phyloP scores from a whole-genome alignment of 192 early-diverging fungal genomes.

The Backusella macrospora region DNA sequence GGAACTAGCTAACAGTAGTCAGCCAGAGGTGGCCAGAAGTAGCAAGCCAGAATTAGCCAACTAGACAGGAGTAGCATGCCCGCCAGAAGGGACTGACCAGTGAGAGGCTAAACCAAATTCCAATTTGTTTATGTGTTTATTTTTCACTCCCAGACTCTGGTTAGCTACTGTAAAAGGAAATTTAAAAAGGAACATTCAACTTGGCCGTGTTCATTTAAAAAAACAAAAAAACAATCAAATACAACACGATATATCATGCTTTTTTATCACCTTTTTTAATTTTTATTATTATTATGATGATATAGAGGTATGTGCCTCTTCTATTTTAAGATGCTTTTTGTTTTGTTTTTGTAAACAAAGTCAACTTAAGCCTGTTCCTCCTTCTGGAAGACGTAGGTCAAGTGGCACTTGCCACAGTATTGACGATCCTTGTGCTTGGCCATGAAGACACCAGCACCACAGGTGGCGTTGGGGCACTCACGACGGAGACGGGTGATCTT shows the following conservation, averaged over 20 bases:
- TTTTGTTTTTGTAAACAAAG: conserved; percentile 1
- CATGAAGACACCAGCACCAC: conserved; percentile 99
- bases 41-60: too few species aligned
- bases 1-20: too few species aligned
- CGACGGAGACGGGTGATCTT: conserved; percentile 98
- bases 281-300: background rate
- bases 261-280: background rate
- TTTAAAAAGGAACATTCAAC: too few species aligned
- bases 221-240: background rate
- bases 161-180: too few species aligned
- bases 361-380: conserved; percentile 28
- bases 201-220: too few species aligned
- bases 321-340: conserved; percentile 11
- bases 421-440: conserved; percentile 97
- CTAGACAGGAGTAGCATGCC: too few species aligned
- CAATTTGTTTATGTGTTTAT: too few species aligned
- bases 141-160: too few species aligned
- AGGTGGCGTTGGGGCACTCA: conserved; percentile 95
- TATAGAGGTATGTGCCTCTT: background rate
- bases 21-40: too few species aligned
- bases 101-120: too few species aligned
- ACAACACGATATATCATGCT: background rate
- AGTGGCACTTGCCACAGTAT: conserved; percentile 96
- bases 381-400: conserved; percentile 96
- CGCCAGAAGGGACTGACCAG: too few species aligned